Evolutionary conservation across 257 asterid species (phyloP).

Genomic region (Solanum paucissectum): DNA sequence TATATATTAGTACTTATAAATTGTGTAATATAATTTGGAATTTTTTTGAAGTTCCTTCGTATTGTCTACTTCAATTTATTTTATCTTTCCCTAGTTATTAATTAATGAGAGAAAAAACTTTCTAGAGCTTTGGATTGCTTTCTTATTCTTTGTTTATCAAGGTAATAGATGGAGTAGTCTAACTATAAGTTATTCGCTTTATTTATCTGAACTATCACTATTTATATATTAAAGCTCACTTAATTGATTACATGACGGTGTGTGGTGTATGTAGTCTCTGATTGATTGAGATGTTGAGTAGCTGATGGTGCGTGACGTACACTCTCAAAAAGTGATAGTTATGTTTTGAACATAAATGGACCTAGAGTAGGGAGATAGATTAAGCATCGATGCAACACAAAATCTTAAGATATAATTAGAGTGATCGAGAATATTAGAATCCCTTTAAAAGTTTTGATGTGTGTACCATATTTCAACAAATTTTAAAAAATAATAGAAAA

Average conservation of each 20-base stretch:
- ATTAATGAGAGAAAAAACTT: not conserved
- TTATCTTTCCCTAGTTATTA: not conserved
- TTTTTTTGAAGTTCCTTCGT: not conserved
- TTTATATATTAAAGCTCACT: not conserved
- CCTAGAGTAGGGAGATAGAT: not conserved
- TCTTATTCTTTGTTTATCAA: not conserved
- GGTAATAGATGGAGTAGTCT: not conserved
- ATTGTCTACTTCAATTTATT: not conserved
- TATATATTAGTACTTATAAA: not conserved
- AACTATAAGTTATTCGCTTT: not conserved
- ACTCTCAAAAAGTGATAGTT: not conserved
- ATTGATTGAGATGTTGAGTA: too few species aligned
- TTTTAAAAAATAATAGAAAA: not conserved
- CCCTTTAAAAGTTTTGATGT: not conserved
- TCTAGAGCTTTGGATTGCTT: too few species aligned
- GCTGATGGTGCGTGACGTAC: not conserved
- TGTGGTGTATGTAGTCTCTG: not conserved
- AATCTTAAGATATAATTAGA: too few species aligned
- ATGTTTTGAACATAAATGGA: too few species aligned
- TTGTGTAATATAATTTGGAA: not conserved
- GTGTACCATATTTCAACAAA: not conserved
- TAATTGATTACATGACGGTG: not conserved
- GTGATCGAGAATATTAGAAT: not conserved
- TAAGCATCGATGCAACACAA: not conserved
- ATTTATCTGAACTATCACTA: not conserved